Conservation (phyloP, 441 rosid species). For the Erysimum cheiri region DNA sequence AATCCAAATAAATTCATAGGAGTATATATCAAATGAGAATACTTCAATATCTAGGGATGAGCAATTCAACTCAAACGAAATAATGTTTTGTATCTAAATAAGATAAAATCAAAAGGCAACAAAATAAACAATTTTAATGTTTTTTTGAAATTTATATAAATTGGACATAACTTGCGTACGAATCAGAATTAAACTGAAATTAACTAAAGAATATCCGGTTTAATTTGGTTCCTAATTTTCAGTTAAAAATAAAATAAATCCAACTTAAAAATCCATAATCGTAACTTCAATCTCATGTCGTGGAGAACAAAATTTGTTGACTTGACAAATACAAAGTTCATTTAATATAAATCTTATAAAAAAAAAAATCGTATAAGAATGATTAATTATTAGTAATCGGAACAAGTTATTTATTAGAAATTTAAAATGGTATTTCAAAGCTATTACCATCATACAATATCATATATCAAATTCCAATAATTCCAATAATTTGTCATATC, state of each 20-base stretch:
- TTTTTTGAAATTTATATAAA: too few species aligned
- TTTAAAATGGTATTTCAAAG: not conserved
- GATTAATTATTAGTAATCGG: not conserved
- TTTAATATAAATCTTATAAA: not conserved
- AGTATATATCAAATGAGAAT: not conserved
- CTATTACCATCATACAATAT: constrained; percentile 1
- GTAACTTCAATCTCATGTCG: too few species aligned
- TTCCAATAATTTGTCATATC: constrained; percentile 18
- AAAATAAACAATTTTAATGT: too few species aligned
- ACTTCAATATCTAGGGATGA: not conserved
- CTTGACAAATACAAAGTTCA: constrained; percentile 9
- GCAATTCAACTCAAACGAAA: not conserved
- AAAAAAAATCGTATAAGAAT: not conserved
- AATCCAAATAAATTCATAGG: not conserved
- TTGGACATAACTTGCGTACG: too few species aligned
- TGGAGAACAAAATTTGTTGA: too few species aligned
- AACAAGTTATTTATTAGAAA: not conserved
- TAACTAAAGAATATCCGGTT: too few species aligned
- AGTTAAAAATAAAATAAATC: too few species aligned
- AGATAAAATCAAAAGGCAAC: too few species aligned
- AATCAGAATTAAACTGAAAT: too few species aligned
- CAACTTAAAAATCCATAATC: too few species aligned
- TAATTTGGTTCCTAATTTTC: too few species aligned
- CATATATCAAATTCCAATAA: constrained; percentile 20
- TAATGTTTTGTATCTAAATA: too few species aligned